A percentile compares a stretch with the other conserved stretches of the same genome.
phyloP scores from a whole-genome alignment of 2,329 filamentous ascomycete species.

The Aspergillus felis region DNA sequence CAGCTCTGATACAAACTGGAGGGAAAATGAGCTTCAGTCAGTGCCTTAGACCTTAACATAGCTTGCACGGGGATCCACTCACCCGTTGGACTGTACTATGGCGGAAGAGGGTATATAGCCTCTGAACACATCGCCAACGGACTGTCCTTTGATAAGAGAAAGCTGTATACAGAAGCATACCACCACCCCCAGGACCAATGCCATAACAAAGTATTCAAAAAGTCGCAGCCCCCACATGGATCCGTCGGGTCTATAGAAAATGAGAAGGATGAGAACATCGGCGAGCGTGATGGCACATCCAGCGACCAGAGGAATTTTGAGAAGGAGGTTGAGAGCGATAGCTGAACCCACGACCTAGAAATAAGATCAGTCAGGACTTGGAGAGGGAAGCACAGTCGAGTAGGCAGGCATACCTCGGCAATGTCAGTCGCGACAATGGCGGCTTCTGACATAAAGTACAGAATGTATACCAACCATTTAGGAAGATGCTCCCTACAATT shows the following conservation, averaged over 20 bases:
- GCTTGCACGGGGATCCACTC: slow-evolving; percentile 9
- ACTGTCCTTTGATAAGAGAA: slow-evolving; percentile 47
- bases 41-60: not conserved
- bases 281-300: slow-evolving; percentile 56
- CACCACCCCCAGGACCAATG: slow-evolving; percentile 52
- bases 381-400: not conserved
- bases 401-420: slow-evolving; percentile 52
- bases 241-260: slow-evolving; percentile 53
- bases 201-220: slow-evolving; percentile 54
- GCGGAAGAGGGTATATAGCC: slow-evolving; percentile 54
- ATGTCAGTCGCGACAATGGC: slow-evolving; percentile 71
- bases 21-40: slow-evolving; percentile 4
- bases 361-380: not conserved
- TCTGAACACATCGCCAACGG: slow-evolving; percentile 50
- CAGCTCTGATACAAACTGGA: slow-evolving; percentile 52
- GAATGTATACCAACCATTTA: slow-evolving; percentile 58
- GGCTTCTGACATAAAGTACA: slow-evolving; percentile 62
- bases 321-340: slow-evolving; percentile 53
- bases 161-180: slow-evolving; percentile 57
- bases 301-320: slow-evolving; percentile 52
- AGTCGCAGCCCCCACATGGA: slow-evolving; percentile 49
- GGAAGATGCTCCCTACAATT: slow-evolving; percentile 64
- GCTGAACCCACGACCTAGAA: slow-evolving; percentile 54
- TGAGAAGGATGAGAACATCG: slow-evolving; percentile 54
- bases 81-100: slow-evolving; percentile 51